Percentiles rank a stretch among this genome's conserved stretches.
These are phyloP conservation scores for Backusella circina DNA, from an alignment of 192 early-diverging fungal genomes.

Conservation along the genomic window DNA sequence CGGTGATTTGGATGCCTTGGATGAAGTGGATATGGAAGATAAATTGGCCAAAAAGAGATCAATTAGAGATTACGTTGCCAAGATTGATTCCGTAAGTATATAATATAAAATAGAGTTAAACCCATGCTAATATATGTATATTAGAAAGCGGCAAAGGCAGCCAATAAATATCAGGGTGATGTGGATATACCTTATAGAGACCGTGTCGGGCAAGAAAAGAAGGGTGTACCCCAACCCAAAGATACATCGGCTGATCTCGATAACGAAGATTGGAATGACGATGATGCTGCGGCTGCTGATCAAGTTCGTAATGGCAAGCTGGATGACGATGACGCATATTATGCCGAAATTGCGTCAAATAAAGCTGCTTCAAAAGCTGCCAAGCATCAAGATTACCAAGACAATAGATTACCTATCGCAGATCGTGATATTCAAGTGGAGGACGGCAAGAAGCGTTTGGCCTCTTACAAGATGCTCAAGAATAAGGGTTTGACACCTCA, in stretches of 20 bases:
- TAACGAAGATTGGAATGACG: conserved; percentile 57
- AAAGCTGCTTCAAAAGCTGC: conserved; percentile 53
- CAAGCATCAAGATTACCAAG: conserved; percentile 41
- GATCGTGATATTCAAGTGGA: conserved; percentile 38
- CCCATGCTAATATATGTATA: background rate
- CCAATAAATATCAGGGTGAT: conserved; percentile 64
- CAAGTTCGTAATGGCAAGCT: conserved; percentile 35
- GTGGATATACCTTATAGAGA: conserved; percentile 80
- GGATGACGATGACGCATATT: conserved; percentile 58
- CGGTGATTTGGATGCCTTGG: conserved; percentile 71
- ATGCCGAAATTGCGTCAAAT: conserved; percentile 35
- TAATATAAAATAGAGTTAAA: background rate
- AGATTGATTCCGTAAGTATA: conserved; percentile 56
- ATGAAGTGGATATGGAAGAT: conserved; percentile 77
- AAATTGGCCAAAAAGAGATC: conserved; percentile 65
- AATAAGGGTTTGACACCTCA: conserved; percentile 94
- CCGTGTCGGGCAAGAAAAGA: conserved; percentile 38
- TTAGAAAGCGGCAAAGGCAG: conserved; percentile 32
- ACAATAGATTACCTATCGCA: conserved; percentile 34
- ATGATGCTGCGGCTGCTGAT: conserved; percentile 48
- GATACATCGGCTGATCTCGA: conserved; percentile 46
- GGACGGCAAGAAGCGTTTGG: conserved; percentile 67
- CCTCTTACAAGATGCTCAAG: conserved; percentile 87
- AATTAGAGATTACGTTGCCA: conserved; percentile 57
- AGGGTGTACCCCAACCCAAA: conserved; percentile 42